These are phyloP conservation scores for Cyberlindnera mississippiensis DNA, from an alignment of 805 yeast species.

Conservation along the genomic window DNA sequence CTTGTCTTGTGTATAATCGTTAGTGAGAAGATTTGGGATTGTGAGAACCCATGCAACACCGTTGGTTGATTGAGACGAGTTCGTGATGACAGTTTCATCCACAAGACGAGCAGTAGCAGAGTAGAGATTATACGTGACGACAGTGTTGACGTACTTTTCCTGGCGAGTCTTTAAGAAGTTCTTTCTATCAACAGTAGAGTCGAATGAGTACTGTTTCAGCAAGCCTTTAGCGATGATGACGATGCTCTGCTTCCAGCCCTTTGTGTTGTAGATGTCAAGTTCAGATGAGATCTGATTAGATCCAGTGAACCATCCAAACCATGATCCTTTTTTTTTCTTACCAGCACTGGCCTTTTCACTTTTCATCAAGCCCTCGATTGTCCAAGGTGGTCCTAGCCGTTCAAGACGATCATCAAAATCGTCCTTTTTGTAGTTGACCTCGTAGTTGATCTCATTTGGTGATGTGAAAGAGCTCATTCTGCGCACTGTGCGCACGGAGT, in stretches of 20 bases:
- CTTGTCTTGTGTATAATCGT: constrained; percentile 20
- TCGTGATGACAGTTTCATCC: constrained; percentile 23
- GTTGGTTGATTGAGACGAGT: constrained; percentile 14
- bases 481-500: constrained; percentile 5
- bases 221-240: constrained; percentile 49
- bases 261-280: constrained; percentile 25
- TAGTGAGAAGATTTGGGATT: constrained; percentile 21
- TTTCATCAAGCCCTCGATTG: constrained; percentile 65
- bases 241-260: constrained; percentile 36
- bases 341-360: constrained; percentile 14
- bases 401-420: constrained; percentile 59
- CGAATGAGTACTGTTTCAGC: constrained; percentile 42
- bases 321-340: constrained; percentile 15
- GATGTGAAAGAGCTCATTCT: constrained; percentile 12
- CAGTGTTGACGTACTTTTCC: constrained; percentile 20
- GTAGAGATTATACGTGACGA: constrained; percentile 24
- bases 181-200: constrained; percentile 19
- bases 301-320: constrained; percentile 21
- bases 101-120: constrained; percentile 24
- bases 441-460: constrained; percentile 25
- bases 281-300: constrained; percentile 26
- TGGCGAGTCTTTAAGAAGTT: constrained; percentile 20
- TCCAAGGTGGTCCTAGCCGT: constrained; percentile 71
- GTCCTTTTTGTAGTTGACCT: constrained; percentile 32
- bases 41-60: constrained; percentile 27